A percentile compares a stretch with the other conserved stretches of the same genome.
Conservation (phyloP, 208 protist genomes). For the Acanthamoeba lenticulata region DNA sequence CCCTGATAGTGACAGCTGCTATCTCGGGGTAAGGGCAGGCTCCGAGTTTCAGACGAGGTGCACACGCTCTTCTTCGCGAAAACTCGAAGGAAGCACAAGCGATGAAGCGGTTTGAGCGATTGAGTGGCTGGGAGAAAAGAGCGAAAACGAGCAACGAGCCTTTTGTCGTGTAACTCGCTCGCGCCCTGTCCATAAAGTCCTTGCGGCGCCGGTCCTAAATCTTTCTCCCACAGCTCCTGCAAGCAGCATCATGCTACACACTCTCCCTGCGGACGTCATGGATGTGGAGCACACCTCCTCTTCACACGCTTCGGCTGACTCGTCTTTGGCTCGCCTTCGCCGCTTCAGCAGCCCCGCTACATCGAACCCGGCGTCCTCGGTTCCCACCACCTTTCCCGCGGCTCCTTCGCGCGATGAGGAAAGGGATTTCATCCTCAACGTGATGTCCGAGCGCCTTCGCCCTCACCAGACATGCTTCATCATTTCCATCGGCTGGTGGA, state of each 20-base stretch:
- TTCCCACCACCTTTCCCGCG: background rate
- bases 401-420: background rate
- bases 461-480: slow-evolving; percentile 24
- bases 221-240: background rate
- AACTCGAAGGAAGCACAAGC: background rate
- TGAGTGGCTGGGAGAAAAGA: background rate
- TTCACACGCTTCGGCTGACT: background rate
- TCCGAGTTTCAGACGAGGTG: background rate
- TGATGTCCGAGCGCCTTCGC: background rate
- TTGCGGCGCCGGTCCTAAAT: background rate
- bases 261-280: background rate
- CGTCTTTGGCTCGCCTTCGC: background rate
- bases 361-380: background rate
- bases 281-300: background rate
- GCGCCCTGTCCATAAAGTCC: background rate
- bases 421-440: slow-evolving; percentile 36
- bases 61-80: background rate
- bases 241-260: background rate
- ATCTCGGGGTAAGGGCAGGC: no score
- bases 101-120: background rate
- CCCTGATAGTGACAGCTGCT: no score
- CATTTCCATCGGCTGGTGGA: slow-evolving; percentile 22
- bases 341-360: slow-evolving; percentile 41
- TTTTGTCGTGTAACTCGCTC: no score
- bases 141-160: background rate